Evolutionary conservation across 2,329 filamentous ascomycete genomes (phyloP), one percentile per base, ranked within the genome.

Genomic region (Colletotrichum spinosum): DNA sequence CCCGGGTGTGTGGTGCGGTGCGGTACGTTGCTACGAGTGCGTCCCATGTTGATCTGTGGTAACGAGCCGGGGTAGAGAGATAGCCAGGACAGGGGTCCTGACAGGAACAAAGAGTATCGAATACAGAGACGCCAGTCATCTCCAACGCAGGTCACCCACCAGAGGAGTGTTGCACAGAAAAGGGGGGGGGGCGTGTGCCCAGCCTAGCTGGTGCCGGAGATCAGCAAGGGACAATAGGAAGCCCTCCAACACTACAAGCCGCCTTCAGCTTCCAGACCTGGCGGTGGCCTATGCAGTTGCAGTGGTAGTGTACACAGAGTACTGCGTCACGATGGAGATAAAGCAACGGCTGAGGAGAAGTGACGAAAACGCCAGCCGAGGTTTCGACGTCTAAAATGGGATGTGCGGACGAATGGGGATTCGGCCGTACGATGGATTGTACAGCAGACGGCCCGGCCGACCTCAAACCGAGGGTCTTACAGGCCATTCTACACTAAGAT

Each of bases 211-310:
- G 7, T 50, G 25, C 25, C 25, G 37, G 55, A 44, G 55, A 58
- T 51, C 55, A 46, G 46, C 55, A 39, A 57, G 46, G 55, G 55
- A 58, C 46, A 51, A 58, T 58, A 37, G 46, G 46, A 58, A 58
- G 33, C 35, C 48, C 37, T 42, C 44, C 46, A 51, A 51, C 42
- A 38, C 46, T 38, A 51, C 17, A 39, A 50, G 35, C 55, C 33
- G 25, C 33, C 42, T 38, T 41, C 13, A 9, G 44, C 55, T 38
- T 42, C 46, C 12, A 51, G 46, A 33, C 38, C 25, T 8, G 46
- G 46, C 48, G 55, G 46, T 58, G 55, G 8, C 55, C 42, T 35
- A 25, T 25, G 25, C 25, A 25, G 25, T 25, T 5, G 25, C 25
- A 25, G 25, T 25, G 4, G 4, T 25, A 25, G 25, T 25, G 25